Conservation (phyloP, 2,329 filamentous ascomycete species). For the Nothopassalora personata region DNA sequence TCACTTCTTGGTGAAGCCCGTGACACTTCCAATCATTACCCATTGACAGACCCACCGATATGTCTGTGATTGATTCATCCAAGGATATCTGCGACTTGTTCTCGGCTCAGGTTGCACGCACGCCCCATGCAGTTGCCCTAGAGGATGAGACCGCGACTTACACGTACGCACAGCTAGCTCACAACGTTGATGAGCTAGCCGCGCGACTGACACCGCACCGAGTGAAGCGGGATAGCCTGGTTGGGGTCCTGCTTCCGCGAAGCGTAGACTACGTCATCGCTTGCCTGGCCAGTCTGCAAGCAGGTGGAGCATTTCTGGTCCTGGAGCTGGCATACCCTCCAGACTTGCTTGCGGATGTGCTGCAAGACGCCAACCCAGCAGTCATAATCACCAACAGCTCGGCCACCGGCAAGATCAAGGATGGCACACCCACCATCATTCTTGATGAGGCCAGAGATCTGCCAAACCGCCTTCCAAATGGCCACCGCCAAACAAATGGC, state of each 20-base stretch:
- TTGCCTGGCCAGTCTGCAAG: conserved; percentile 69
- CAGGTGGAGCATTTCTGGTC: conserved; percentile 74
- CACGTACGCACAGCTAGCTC: conserved; percentile 68
- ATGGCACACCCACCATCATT: conserved; percentile 57
- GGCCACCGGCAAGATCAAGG: conserved; percentile 61
- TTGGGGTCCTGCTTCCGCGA: conserved; percentile 69
- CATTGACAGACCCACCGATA: conserved; percentile 30
- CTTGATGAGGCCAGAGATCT: conserved; percentile 48
- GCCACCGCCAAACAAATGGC: conserved; percentile 31
- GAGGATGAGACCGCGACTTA: conserved; percentile 64
- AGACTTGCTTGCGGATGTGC: conserved; percentile 66
- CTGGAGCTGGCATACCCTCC: conserved; percentile 75
- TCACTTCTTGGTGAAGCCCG: background rate
- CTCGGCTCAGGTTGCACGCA: conserved; percentile 59
- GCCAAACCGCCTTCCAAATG: conserved; percentile 11
- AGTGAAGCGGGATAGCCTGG: conserved; percentile 66
- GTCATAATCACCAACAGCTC: conserved; percentile 65
- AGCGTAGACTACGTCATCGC: conserved; percentile 76
- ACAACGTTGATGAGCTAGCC: conserved; percentile 60
- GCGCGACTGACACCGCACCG: conserved; percentile 60
- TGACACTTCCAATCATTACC: background rate
- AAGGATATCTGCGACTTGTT: conserved; percentile 72
- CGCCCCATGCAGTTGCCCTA: conserved; percentile 64
- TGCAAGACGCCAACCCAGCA: conserved; percentile 66
- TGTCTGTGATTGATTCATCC: conserved; percentile 63